These are phyloP conservation scores for Chlamydomonas reinhardtii DNA, from an alignment of 163 green algal species.

Conservation along the genomic window DNA sequence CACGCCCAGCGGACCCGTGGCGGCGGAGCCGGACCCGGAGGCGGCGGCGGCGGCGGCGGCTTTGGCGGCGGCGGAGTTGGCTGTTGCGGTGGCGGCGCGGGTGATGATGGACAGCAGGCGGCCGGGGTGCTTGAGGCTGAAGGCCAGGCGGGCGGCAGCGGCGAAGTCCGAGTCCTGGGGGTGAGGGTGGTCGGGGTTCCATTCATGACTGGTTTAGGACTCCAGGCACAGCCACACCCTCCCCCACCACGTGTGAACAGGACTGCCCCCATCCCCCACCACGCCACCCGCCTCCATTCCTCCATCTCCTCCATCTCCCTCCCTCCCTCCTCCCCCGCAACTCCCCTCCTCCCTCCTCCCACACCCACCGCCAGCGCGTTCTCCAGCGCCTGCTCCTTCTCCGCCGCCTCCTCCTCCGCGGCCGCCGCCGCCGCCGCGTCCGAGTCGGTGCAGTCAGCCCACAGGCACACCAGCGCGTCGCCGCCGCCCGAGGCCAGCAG, in stretches of 20 bases:
- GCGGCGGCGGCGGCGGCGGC: not conserved
- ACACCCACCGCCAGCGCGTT: slow-evolving; percentile 90
- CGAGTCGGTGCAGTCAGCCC: slow-evolving; percentile 81
- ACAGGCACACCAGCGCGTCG: slow-evolving; percentile 87
- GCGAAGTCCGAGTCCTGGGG: slow-evolving; percentile 78
- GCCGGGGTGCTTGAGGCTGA: slow-evolving; percentile 86
- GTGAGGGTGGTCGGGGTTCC: too few relatives aligned
- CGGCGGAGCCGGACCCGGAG: not conserved
- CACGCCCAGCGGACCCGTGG: slow-evolving; percentile 4
- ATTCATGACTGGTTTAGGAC: too few relatives aligned
- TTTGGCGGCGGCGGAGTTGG: not conserved
- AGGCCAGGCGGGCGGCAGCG: slow-evolving; percentile 83
- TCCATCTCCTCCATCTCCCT: too few relatives aligned
- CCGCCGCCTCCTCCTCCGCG: slow-evolving; percentile 61
- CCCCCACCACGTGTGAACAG: too few relatives aligned
- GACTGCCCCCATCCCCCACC: too few relatives aligned
- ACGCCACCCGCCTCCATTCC: too few relatives aligned
- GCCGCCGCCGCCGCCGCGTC: slow-evolving; percentile 76
- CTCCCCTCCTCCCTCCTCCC: too few relatives aligned
- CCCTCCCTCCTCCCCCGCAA: too few relatives aligned
- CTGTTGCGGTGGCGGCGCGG: slow-evolving; percentile 36
- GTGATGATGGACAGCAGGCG: slow-evolving; percentile 74
- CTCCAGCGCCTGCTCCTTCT: slow-evolving; percentile 83
- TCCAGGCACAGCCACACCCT: too few relatives aligned
- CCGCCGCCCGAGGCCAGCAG: slow-evolving; percentile 83